phyloP scores from a whole-genome alignment of 306 rosid genomes.

The Acacia confusa region DNA sequence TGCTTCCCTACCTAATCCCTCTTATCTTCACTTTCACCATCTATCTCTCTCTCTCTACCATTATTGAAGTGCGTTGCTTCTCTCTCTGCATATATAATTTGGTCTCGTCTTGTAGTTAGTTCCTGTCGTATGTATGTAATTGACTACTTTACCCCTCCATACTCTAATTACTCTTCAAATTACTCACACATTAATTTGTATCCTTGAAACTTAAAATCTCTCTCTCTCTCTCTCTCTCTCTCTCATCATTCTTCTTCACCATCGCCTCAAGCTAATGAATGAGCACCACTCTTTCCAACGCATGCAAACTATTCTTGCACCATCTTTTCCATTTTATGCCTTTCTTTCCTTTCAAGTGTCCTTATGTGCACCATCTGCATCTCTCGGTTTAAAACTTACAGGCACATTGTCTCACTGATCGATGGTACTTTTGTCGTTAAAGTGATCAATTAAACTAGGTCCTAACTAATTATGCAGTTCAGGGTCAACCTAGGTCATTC shows the following conservation, averaged over 20 bases:
- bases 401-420: too few relatives aligned
- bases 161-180: background rate
- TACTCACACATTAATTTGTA: background rate
- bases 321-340: background rate
- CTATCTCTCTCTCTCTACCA: slow-evolving; percentile 5
- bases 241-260: background rate
- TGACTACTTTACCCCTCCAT: background rate
- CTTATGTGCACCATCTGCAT: background rate
- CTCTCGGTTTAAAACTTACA: too few relatives aligned
- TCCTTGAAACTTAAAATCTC: too few relatives aligned
- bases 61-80: slow-evolving; percentile 11
- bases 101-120: background rate
- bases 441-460: too few relatives aligned
- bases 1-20: background rate
- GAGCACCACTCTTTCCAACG: background rate
- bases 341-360: background rate
- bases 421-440: too few relatives aligned
- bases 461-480: too few relatives aligned
- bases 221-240: background rate
- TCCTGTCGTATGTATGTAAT: too few relatives aligned
- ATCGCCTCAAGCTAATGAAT: background rate
- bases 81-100: background rate
- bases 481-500: too few relatives aligned
- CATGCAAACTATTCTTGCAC: background rate
- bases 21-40: background rate